Percentiles rank a stretch among this genome's conserved stretches.
Conservation (phyloP, 805 yeast species). For the Zygosaccharomyces pseudorouxii region DNA sequence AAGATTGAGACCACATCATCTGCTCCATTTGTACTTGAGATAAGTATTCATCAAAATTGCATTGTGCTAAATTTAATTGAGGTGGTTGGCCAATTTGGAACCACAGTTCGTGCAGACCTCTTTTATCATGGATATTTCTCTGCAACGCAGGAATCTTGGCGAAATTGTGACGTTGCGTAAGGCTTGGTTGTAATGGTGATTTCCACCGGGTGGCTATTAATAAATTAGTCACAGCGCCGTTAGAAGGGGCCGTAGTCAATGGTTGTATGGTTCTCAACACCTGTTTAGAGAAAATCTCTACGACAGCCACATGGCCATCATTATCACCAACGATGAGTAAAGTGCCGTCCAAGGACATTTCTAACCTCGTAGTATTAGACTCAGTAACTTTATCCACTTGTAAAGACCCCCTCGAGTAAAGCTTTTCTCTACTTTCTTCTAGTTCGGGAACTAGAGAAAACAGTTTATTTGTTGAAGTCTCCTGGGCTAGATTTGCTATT, state of each 20-base stretch:
- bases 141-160: slow-evolving; percentile 58
- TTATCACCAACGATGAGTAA: slow-evolving; percentile 67
- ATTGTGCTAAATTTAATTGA: slow-evolving; percentile 13
- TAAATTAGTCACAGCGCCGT: slow-evolving; percentile 30
- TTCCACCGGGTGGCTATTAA: slow-evolving; percentile 13
- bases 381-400: slow-evolving; percentile 24
- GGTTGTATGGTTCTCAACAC: slow-evolving; percentile 50
- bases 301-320: slow-evolving; percentile 59
- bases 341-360: slow-evolving; percentile 71
- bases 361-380: slow-evolving; percentile 47
- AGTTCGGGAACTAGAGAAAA: slow-evolving; percentile 42
- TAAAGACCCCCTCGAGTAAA: slow-evolving; percentile 28
- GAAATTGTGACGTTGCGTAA: slow-evolving; percentile 5
- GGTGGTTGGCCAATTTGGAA: slow-evolving; percentile 29
- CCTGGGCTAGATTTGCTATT: slow-evolving; percentile 45
- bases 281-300: slow-evolving; percentile 70
- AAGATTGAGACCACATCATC: slow-evolving; percentile 42
- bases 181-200: slow-evolving; percentile 1
- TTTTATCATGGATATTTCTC: slow-evolving; percentile 48
- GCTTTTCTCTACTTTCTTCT: slow-evolving; percentile 11
- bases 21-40: slow-evolving; percentile 48
- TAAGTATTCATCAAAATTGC: slow-evolving; percentile 47
- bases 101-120: slow-evolving; percentile 41
- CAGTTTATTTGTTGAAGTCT: slow-evolving; percentile 36
- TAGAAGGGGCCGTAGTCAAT: slow-evolving; percentile 24